phyloP scores from a whole-genome alignment of 2,329 filamentous ascomycete genomes.

The Juglanconis oblonga region DNA sequence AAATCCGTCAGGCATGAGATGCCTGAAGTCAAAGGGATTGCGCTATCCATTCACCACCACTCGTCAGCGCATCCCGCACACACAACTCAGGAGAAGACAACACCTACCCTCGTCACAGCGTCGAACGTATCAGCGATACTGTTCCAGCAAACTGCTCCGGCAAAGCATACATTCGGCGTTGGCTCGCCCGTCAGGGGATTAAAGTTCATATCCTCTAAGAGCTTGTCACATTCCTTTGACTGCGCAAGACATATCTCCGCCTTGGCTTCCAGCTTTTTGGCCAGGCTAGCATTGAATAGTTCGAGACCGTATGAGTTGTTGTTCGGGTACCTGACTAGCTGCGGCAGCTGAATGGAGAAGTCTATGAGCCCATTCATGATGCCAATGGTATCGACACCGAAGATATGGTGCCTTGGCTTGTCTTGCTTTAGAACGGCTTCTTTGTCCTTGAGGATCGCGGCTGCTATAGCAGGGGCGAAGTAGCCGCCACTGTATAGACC shows the following conservation, averaged over 20 bases:
- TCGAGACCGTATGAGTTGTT: constrained; percentile 18
- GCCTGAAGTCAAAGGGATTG: constrained; percentile 53
- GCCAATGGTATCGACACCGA: constrained; percentile 16
- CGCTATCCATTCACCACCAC: constrained; percentile 26
- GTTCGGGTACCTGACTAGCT: constrained; percentile 3
- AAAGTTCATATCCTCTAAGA: constrained; percentile 17
- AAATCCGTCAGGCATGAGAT: constrained; percentile 43
- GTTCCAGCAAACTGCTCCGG: not conserved
- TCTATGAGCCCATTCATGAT: constrained; percentile 18
- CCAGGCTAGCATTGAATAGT: constrained; percentile 1
- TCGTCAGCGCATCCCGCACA: not conserved
- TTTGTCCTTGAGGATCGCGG: constrained; percentile 12
- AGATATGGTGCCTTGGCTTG: constrained; percentile 3
- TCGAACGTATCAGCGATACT: constrained; percentile 14
- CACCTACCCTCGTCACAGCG: constrained; percentile 14
- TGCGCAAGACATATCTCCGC: constrained; percentile 15
- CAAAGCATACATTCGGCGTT: not conserved
- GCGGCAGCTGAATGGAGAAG: constrained; percentile 4
- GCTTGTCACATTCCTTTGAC: constrained; percentile 19
- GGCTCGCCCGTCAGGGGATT: not conserved
- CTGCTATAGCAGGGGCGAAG: constrained; percentile 19
- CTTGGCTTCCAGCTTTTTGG: not conserved
- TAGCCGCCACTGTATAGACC: constrained; percentile 18
- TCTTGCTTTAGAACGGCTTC: not conserved
- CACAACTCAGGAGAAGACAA: not conserved